Base-by-base conservation (phyloP, 768 basidiomycete species). In the Calocybe gangraenosa region DNA sequence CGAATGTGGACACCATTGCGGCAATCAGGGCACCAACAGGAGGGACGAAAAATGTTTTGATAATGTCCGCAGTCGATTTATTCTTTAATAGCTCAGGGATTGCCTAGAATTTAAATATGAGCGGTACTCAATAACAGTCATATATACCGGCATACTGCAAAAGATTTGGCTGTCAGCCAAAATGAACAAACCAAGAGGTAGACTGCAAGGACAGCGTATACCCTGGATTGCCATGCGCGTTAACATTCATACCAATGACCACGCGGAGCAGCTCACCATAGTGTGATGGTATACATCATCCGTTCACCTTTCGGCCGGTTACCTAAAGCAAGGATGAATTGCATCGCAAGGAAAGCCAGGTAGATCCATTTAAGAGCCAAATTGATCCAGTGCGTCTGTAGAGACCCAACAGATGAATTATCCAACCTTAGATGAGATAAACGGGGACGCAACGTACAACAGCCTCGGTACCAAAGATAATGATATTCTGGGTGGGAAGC, bases 241-340 rank as follows among this genome's bases (percentile, higher is more conserved):
- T 14, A 35, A 14, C 34, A 14, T 35, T 7, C 14, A 35, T 7
- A 4, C 7, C 34, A 35, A 35, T n/a, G n/a, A 7, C 6, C 14
- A 17, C 36, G 22, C 33, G n/a, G 22, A 44, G 18, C 41, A 10
- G 4, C 73, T 30, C 54, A 84, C 87, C 83, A 87, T 50, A 92
- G 69, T 8, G 88, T 90, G 72, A 77, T 52, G 0, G 78, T 69
- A 58, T 92, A 92, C 11, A 83, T 78, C 22, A 71, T 55, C 30
- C 82, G 76, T 69, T 95, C 93, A 47, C 90, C 93, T 61, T 95
- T 95, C 2, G 92, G 93, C 46, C 92, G 73, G 63, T 85, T 86
- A 20, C 84, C 84, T 21, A 85, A 62, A 0, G 81, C 82, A 34
- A 85, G 67, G 41, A 77, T 65, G 46, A 77, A 77, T 47, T 79